Evolutionary conservation across 31 red algal species (phyloP).

Genomic region (Odonthalia washingtoniensis): DNA sequence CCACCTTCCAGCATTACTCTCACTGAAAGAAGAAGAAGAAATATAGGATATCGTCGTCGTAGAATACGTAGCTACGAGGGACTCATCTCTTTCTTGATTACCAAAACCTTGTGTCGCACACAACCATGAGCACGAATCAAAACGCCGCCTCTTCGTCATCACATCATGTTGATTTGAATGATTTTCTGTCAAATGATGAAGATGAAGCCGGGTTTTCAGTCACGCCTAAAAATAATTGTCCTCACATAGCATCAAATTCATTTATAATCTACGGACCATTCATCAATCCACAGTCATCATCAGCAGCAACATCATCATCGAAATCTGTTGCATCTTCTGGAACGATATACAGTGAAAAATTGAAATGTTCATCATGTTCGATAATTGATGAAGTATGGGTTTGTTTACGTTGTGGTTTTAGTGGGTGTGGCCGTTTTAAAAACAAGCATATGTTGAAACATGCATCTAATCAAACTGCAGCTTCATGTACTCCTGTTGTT

Average conservation of each 20-base stretch:
- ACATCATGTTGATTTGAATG: too few relatives aligned
- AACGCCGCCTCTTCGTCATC: too few relatives aligned
- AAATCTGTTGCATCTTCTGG: neutral
- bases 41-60: too few relatives aligned
- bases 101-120: too few relatives aligned
- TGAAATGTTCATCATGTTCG: slow-evolving; percentile 39
- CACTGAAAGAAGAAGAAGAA: too few relatives aligned
- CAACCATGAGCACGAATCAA: too few relatives aligned
- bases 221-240: neutral
- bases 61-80: too few relatives aligned
- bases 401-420: slow-evolving; percentile 54
- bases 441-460: slow-evolving; percentile 62
- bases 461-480: neutral
- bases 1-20: too few relatives aligned
- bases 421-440: slow-evolving; percentile 59
- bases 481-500: slow-evolving; percentile 32
- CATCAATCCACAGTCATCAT: neutral
- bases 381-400: slow-evolving; percentile 61
- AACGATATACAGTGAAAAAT: neutral
- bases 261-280: too few relatives aligned
- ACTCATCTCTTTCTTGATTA: too few relatives aligned
- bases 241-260: neutral
- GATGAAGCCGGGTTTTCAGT: neutral
- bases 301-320: neutral
- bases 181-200: too few relatives aligned